phyloP scores from a whole-genome alignment of 371 early-diverging fungal genomes.

The Mortierella sp. region DNA sequence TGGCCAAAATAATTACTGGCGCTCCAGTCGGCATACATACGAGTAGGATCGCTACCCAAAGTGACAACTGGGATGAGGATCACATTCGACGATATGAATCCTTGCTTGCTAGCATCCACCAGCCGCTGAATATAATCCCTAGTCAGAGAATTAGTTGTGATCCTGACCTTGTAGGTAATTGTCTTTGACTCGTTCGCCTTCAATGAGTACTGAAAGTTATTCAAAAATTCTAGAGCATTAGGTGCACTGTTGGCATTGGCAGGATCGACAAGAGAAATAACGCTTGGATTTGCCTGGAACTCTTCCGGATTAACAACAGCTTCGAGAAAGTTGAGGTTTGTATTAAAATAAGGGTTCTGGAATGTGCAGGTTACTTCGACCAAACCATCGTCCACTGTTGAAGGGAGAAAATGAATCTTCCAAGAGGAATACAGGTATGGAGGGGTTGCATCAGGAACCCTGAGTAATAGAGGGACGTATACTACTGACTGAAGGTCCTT shows the following conservation, averaged over 20 bases:
- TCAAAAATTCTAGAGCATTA: not conserved
- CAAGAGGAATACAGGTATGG: not conserved
- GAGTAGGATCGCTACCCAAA: not conserved
- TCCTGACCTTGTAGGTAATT: constrained; percentile 12
- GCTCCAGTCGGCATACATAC: not conserved
- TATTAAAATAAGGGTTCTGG: constrained; percentile 10
- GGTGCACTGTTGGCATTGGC: not conserved
- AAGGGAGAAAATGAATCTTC: constrained; percentile 8
- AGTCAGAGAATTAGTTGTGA: not conserved
- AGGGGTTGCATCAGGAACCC: not conserved
- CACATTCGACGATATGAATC: not conserved
- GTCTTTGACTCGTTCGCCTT: not conserved
- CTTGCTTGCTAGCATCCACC: not conserved
- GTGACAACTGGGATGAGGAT: not conserved
- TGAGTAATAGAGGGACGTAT: not conserved
- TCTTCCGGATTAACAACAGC: not conserved
- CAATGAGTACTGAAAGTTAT: not conserved
- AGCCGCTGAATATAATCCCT: not conserved
- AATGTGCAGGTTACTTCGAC: not conserved
- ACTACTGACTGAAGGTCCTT: not conserved
- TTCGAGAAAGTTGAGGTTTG: not conserved
- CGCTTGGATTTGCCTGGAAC: not conserved
- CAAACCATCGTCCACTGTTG: constrained; percentile 12
- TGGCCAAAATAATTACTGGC: not conserved
- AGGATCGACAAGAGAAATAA: not conserved